Base-by-base conservation (phyloP, 495 filamentous ascomycete species). In the Podospora comata region DNA sequence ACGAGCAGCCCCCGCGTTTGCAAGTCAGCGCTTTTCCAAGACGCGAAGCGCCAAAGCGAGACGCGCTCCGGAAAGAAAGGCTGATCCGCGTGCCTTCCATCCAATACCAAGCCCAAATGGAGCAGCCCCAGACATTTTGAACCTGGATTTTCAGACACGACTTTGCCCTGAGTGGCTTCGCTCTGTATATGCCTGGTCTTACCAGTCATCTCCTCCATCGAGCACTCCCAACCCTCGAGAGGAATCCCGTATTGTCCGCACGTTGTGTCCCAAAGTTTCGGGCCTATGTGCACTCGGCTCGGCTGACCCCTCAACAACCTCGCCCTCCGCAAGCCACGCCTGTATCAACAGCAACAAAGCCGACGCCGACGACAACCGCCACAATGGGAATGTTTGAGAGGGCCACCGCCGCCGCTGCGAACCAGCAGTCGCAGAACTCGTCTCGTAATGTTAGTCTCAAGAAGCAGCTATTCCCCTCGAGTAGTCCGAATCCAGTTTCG, bases 401-500 rank as follows among this genome's bases (percentile, higher is more conserved):
- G 54, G 74, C 72, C 15, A 66, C 66, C 68, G 67, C 67, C 39
- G 68, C 67, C 16, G 64, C 67, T 65, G 69, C 64, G 5, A 72
- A 72, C 15, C 65, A 65, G 57, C 67, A 58, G 57, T 61, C 63
- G 4, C 66, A 19, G 27, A 26, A 27, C 30, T 34, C 60, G 19
- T 55, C 65, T 65, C 66, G 66, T 27, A 79, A 72, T 60, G 18
- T 69, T 28, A 70, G 72, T 58, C 76, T 85, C 15, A 75, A 72
- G 3, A 83, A 83, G 70, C 79, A 81, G 62, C 71, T 83, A 9
- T 85, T 85, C 61, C 79, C 81, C 2, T 85, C 82, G 2, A 85
- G 82, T 67, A 85, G 82, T 62, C 81, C 81, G 2, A 68, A 69
- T 48, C 48, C 66, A 5, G 39, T 60, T 15, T 34, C 60, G 26